phyloP scores from a whole-genome alignment of 163 green algal genomes.

The Chloroidium sp. region DNA sequence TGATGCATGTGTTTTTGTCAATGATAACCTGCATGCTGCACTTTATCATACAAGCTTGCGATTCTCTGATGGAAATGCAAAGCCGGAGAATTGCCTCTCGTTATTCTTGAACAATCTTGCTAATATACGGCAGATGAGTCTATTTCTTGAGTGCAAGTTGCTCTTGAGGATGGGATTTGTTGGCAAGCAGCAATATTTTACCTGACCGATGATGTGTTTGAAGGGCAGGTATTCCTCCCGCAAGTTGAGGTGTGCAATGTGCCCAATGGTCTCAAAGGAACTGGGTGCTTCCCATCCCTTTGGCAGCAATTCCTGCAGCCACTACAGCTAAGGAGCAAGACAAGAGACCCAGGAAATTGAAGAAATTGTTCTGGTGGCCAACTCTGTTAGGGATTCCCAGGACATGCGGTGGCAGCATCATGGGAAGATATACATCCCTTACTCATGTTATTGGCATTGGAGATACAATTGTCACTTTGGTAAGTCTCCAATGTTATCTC shows the following conservation, averaged over 20 bases:
- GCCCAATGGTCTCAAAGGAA: constrained; percentile 91
- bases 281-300: constrained; percentile 65
- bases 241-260: constrained; percentile 96
- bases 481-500: neutral
- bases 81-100: neutral
- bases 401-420: too few relatives aligned
- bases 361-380: too few relatives aligned
- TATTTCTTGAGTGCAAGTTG: too few relatives aligned
- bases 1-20: constrained; percentile 90
- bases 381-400: too few relatives aligned
- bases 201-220: constrained; percentile 75
- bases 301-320: constrained; percentile 65
- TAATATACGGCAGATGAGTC: neutral
- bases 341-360: too few relatives aligned
- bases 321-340: neutral
- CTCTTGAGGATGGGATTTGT: neutral
- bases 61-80: neutral
- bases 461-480: neutral
- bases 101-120: neutral
- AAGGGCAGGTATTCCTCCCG: constrained; percentile 73
- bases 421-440: too few relatives aligned
- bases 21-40: constrained; percentile 54
- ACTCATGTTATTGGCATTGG: too few relatives aligned
- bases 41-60: neutral
- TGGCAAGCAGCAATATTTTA: constrained; percentile 8